These are phyloP conservation scores for Trapa incisa DNA, from an alignment of 345 rosid species.

Conservation along the genomic window DNA sequence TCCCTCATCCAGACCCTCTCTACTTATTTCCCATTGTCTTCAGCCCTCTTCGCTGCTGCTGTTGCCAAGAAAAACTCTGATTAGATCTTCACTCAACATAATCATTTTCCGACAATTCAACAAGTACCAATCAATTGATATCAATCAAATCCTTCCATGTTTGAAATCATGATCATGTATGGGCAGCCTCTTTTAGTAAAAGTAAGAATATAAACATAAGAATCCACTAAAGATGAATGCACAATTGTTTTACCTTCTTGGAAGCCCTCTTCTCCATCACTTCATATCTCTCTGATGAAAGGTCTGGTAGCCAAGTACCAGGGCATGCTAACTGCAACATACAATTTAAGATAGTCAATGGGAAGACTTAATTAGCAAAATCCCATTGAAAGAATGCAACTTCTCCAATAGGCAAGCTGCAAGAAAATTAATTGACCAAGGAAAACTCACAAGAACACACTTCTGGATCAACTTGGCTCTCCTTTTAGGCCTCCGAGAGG, in stretches of 20 bases:
- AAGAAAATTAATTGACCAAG: background rate
- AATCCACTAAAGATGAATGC: too few relatives aligned
- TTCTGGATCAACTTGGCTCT: constrained; percentile 78
- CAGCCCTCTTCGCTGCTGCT: constrained; percentile 18
- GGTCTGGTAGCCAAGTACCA: constrained; percentile 80
- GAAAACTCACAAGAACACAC: constrained; percentile 51
- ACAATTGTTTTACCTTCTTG: constrained; percentile 38
- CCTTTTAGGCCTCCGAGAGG: constrained; percentile 84
- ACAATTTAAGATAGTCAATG: too few relatives aligned
- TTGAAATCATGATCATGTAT: background rate
- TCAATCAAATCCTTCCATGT: too few relatives aligned
- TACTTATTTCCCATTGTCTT: constrained; percentile 20
- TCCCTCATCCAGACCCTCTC: constrained; percentile 11
- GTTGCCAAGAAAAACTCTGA: background rate
- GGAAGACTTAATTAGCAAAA: background rate
- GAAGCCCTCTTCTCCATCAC: constrained; percentile 88
- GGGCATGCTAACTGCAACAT: constrained; percentile 45
- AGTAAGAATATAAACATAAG: constrained; percentile 7
- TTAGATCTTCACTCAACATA: too few relatives aligned
- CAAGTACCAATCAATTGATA: too few relatives aligned
- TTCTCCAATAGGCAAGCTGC: background rate
- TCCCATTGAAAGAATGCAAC: background rate
- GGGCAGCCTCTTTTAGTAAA: too few relatives aligned
- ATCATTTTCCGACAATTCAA: too few relatives aligned
- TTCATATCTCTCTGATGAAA: constrained; percentile 76